Base-by-base conservation (phyloP, 257 asterid species). In the Solanum okadae region DNA sequence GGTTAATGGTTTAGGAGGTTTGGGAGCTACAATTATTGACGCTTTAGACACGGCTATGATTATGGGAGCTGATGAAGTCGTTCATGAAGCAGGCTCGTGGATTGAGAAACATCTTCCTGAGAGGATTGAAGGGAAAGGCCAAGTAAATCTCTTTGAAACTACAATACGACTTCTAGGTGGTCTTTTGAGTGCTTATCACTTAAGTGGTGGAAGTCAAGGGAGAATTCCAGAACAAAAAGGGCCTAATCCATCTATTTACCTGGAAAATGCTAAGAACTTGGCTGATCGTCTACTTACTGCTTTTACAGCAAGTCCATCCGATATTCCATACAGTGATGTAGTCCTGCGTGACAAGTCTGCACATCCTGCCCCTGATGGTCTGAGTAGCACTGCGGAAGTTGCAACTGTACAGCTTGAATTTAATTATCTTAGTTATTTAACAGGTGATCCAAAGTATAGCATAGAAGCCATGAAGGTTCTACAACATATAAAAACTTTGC, bases 41-140 rank as follows among this genome's bases (percentile, higher is more conserved):
- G 96, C 99, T 88, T 94, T 96, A 79, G 99, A 96, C 93, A 95
- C 99, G 6, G 99, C 99, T 88, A 92, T 96, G 95, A 97, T 95
- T 90, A 96, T 97, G 99, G 98, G 97, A 89, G 89, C 91, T 71
- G 96, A 95, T 87, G 98, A 95, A 70, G 92, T 94, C 83, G 95
- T 94, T 75, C 61, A 83, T 33, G 99, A 96, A 91, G 98, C 98
- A 29, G 99, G 99, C 87, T 89, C 95, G 44, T 97, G 99, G 99
- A 92, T 96, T 61, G 99, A 94, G 90, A 93, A 92, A 49, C 88
- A 95, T 89, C 98, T 97, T 81, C 89, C 94, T 3, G 93, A 92
- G 92, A 95, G 94, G 91, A 94, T 97, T 85, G 89, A 93, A 46
- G 92, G 49, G 52, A 95, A 92, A 88, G 99, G 98, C 71, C 99